Evolutionary conservation across 345 rosid species (phyloP), one percentile per base, ranked within the genome.

Genomic region (Viola odorata): DNA sequence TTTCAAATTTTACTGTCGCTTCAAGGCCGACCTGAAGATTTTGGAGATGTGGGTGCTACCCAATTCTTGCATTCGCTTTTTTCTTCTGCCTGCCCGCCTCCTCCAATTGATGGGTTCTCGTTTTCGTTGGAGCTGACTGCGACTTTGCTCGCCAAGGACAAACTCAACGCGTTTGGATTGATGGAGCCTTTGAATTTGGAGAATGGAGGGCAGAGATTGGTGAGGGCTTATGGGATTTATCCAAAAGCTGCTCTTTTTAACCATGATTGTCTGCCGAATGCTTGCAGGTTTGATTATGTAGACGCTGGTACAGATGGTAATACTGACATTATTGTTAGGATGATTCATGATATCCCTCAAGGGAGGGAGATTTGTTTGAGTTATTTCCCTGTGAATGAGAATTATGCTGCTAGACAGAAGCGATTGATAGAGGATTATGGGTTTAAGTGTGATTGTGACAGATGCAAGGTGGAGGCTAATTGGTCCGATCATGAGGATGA

Each of bases 231-330:
- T 58, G 96, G 91, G 7, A 80, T 92, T 15, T 92, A 87, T 52
- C 88, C 88, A 0, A 81, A 68, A 72, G 87, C 91, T 0, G 80
- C 96, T 10, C 78, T 89, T 48, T 85, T 89, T 69, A 92, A 89
- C 64, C 96, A 89, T 49, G 98, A 87, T 53, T 92, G 96, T 74
- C 91, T 92, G n/a, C 98, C 98, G 15, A 89, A 89, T 82, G 98
- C 91, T 56, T 92, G 98, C 62, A 76, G 96, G 66, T 89, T 92
- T 51, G 96, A 87, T 55, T 89, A 89, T 12, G 84, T 87, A 2
- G 96, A 89, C 72, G 53, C 80, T 37, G 76, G 52, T 41, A 8
- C 61, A 1, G 79, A 55, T 13, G 65, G 62, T 15, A 84, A 81
- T 49, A 80, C 96, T 0, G 94, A 92, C 65, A 77, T 92, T 17